Conservation (phyloP, 192 early-diverging fungal genomes). For the Dimargaris cristalligena region DNA sequence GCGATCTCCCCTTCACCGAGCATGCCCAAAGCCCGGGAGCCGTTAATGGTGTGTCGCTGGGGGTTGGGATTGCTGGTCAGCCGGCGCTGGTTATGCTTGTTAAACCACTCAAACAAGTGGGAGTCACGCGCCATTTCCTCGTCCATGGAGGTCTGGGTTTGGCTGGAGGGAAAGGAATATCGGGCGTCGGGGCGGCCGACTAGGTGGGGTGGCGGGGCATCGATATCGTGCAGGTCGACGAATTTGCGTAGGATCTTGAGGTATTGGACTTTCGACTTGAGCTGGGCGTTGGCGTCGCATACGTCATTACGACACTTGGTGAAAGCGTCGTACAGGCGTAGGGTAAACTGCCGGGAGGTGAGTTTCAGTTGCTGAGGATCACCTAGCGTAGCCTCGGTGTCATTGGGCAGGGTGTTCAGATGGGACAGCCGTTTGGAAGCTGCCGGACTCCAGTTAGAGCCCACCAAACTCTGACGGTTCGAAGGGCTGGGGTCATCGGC, state of each 20-base stretch:
- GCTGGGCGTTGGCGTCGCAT: background rate
- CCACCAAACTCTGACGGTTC: background rate
- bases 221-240: constrained; percentile 4
- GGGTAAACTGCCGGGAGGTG: constrained; percentile 7
- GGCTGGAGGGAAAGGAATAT: background rate
- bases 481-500: background rate
- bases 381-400: background rate
- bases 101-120: constrained; percentile 10
- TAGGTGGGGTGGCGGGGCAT: background rate
- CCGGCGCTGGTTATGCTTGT: background rate
- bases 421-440: background rate
- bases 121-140: constrained; percentile 9
- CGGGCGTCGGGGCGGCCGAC: background rate
- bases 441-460: constrained; percentile 3
- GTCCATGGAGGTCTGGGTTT: background rate
- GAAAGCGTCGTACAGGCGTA: constrained; percentile 7
- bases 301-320: constrained; percentile 13
- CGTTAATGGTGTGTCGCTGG: background rate
- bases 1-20: background rate
- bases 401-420: background rate
- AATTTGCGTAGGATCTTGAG: constrained; percentile 7
- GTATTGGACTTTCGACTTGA: constrained; percentile 3
- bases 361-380: background rate
- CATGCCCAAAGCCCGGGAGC: background rate
- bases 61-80: no score